Percentiles rank a stretch among this genome's conserved stretches.
Conservation (phyloP, 768 basidiomycete species). For the Crepidotus variabilis region DNA sequence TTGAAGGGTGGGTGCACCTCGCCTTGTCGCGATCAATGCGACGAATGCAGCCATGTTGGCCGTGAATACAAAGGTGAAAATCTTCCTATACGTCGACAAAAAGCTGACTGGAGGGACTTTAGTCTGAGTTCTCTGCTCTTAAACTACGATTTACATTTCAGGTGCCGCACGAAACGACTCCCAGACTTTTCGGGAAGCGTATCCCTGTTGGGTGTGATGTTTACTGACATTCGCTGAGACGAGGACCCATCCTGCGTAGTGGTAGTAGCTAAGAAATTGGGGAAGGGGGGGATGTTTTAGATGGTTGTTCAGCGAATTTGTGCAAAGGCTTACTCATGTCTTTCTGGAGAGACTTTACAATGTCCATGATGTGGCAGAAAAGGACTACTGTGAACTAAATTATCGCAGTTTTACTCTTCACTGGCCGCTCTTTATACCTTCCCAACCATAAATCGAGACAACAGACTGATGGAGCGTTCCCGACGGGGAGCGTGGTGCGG, state of each 20-base stretch:
- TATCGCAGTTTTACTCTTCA: too few relatives aligned
- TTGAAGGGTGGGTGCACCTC: constrained; percentile 29
- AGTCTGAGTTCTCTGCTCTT: constrained; percentile 35
- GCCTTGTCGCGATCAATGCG: constrained; percentile 27
- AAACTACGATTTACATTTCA: constrained; percentile 25
- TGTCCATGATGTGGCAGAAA: too few relatives aligned
- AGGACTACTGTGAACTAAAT: too few relatives aligned
- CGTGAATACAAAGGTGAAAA: constrained; percentile 50
- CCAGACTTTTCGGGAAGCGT: constrained; percentile 15
- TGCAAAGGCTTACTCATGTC: constrained; percentile 7
- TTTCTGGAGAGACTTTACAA: constrained; percentile 11
- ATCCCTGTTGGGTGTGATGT: constrained; percentile 24
- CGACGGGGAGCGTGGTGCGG: too few relatives aligned
- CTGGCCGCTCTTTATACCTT: too few relatives aligned
- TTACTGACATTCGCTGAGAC: constrained; percentile 14
- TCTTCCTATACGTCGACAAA: constrained; percentile 43
- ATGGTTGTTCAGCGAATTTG: too few relatives aligned
- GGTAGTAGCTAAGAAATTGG: constrained; percentile 2
- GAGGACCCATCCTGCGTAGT: constrained; percentile 13
- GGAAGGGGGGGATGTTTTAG: neutral
- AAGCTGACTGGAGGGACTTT: constrained; percentile 21
- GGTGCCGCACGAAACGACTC: constrained; percentile 7
- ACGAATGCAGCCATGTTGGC: constrained; percentile 49
- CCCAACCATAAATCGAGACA: too few relatives aligned
- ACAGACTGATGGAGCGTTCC: too few relatives aligned